Evolutionary conservation across 148 eudicot species (phyloP).

Genomic region (Chenopodium quinoa): DNA sequence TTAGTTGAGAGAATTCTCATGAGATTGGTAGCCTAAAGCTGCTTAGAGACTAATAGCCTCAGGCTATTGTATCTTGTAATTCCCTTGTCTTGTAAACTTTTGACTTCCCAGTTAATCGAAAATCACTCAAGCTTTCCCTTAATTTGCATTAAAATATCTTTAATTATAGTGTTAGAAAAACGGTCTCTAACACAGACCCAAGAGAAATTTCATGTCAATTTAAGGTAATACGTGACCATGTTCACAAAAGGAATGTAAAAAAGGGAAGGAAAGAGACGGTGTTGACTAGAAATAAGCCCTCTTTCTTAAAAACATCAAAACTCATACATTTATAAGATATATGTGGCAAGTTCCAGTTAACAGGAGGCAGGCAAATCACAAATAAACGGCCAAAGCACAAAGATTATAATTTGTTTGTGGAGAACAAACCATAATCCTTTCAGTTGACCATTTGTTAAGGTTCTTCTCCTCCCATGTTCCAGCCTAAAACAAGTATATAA

Average conservation of each 20-base stretch:
- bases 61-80: too few species aligned
- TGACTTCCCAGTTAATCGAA: too few species aligned
- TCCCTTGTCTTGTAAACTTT: too few species aligned
- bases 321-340: not conserved
- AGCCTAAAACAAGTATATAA: constrained; percentile 47
- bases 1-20: too few species aligned
- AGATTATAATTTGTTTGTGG: not conserved
- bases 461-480: constrained; percentile 99
- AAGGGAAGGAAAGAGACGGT: not conserved
- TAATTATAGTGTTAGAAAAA: too few species aligned
- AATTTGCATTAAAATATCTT: too few species aligned
- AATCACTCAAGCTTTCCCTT: too few species aligned
- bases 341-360: not conserved
- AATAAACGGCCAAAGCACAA: not conserved
- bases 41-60: too few species aligned
- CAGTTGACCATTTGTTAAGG: constrained; percentile 83
- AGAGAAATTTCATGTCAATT: not conserved
- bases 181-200: not conserved
- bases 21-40: too few species aligned
- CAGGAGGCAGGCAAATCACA: not conserved
- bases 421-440: constrained; percentile 74
- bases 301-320: not conserved
- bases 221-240: not conserved
- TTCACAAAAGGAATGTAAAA: not conserved
- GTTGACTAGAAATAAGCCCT: not conserved